These are phyloP conservation scores for Pythium folliculosum DNA, from an alignment of 352 stramenopile species.

Conservation along the genomic window DNA sequence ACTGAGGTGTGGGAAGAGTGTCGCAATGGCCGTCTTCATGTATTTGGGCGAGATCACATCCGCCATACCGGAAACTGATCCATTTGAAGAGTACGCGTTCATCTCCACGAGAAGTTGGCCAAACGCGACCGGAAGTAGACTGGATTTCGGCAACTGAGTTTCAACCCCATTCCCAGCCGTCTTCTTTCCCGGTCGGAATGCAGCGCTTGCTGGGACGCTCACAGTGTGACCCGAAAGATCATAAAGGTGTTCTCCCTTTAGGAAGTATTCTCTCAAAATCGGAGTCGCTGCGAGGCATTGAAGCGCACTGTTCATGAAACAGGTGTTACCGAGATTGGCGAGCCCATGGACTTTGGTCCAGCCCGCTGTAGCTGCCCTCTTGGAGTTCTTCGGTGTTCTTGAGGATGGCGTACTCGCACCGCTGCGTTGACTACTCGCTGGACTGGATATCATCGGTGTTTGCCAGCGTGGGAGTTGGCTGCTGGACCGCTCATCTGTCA, in stretches of 20 bases:
- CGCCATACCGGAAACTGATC: slow-evolving; percentile 28
- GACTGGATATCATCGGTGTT: slow-evolving; percentile 14
- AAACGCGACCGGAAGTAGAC: slow-evolving; percentile 68
- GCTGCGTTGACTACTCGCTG: slow-evolving; percentile 19
- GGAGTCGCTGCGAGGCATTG: slow-evolving; percentile 92
- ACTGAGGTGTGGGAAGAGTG: slow-evolving; percentile 86
- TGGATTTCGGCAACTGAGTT: slow-evolving; percentile 22
- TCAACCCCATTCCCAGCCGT: slow-evolving; percentile 37
- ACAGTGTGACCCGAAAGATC: slow-evolving; percentile 63
- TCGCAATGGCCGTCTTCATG: slow-evolving; percentile 77
- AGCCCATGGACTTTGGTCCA: slow-evolving; percentile 84
- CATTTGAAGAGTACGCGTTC: slow-evolving; percentile 34
- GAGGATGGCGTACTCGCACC: slow-evolving; percentile 19
- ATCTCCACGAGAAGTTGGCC: slow-evolving; percentile 74
- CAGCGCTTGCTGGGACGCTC: neutral
- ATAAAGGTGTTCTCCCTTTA: slow-evolving; percentile 73
- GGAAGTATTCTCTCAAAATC: slow-evolving; percentile 90
- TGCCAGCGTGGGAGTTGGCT: slow-evolving; percentile 14
- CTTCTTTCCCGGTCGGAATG: slow-evolving; percentile 4
- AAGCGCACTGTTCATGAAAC: slow-evolving; percentile 83
- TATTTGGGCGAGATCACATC: slow-evolving; percentile 55
- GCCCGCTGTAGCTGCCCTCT: slow-evolving; percentile 41
- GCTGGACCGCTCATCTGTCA: slow-evolving; percentile 22
- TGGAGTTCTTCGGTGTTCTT: slow-evolving; percentile 13
- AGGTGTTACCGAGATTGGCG: slow-evolving; percentile 74